phyloP scores from a whole-genome alignment of 2,329 filamentous ascomycete genomes.

The Mollisiaceae sp. region DNA sequence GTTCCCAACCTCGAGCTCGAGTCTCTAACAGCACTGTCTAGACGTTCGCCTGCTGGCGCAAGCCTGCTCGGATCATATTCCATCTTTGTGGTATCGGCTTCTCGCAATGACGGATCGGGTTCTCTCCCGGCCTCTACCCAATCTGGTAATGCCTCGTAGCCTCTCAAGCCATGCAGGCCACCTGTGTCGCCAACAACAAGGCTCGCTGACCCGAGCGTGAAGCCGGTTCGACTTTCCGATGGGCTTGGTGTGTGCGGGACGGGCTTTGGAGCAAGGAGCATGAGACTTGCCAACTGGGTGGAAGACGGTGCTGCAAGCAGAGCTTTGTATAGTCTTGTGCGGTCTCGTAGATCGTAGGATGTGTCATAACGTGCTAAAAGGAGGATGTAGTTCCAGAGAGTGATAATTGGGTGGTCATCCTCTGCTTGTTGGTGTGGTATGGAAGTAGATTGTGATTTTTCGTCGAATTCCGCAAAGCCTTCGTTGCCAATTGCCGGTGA shows the following conservation, averaged over 20 bases:
- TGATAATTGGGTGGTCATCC: constrained; percentile 69
- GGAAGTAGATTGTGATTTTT: constrained; percentile 26
- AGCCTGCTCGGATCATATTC: constrained; percentile 47
- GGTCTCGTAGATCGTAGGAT: constrained; percentile 93
- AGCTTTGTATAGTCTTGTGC: constrained; percentile 84
- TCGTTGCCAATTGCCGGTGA: constrained; percentile 31
- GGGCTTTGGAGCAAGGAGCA: constrained; percentile 92
- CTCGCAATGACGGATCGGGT: constrained; percentile 75
- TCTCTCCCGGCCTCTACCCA: constrained; percentile 85
- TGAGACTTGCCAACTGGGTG: constrained; percentile 84
- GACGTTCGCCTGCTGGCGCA: constrained; percentile 64
- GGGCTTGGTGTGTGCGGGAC: constrained; percentile 90
- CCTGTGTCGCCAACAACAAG: constrained; percentile 81
- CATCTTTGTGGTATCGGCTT: constrained; percentile 53
- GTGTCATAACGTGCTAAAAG: constrained; percentile 90
- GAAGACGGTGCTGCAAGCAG: constrained; percentile 76
- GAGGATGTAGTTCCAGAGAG: constrained; percentile 84
- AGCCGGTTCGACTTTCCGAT: constrained; percentile 79
- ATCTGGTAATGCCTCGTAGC: constrained; percentile 79
- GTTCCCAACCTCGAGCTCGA: constrained; percentile 42
- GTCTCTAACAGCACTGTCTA: constrained; percentile 61
- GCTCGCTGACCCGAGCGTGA: constrained; percentile 82
- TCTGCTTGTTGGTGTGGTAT: constrained; percentile 32
- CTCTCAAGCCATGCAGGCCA: constrained; percentile 73
- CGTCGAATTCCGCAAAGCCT: constrained; percentile 36